phyloP scores from a whole-genome alignment of 225 moss, liverwort and hornwort genomes.

The Ulota crispa region DNA sequence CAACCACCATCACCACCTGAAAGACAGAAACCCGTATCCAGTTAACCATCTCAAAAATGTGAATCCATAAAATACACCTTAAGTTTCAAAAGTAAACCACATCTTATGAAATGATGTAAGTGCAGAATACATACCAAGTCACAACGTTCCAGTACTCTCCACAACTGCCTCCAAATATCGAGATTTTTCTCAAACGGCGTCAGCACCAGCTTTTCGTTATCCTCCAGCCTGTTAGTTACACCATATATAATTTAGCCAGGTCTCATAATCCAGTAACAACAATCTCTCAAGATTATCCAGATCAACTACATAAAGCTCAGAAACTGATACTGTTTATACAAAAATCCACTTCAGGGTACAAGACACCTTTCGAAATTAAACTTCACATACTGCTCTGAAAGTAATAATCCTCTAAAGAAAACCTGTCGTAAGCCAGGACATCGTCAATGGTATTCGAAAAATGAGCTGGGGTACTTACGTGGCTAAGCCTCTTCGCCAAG shows the following conservation, averaged over 20 bases:
- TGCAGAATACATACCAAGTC: slow-evolving; percentile 67
- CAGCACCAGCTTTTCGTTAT: slow-evolving; percentile 81
- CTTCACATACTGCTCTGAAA: neutral
- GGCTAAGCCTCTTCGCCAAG: slow-evolving; percentile 92
- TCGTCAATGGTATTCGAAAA: neutral
- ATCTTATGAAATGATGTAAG: neutral
- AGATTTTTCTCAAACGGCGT: slow-evolving; percentile 99
- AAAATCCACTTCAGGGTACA: neutral
- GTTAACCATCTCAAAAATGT: neutral
- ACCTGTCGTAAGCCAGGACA: neutral
- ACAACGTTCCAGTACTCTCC: slow-evolving; percentile 97
- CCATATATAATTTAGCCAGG: neutral
- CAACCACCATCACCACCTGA: slow-evolving; percentile 91
- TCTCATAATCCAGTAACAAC: neutral
- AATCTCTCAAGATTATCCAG: neutral
- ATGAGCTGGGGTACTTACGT: slow-evolving; percentile 33
- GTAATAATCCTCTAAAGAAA: neutral
- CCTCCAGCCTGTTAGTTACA: slow-evolving; percentile 66
- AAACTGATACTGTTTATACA: neutral
- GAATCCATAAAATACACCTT: neutral
- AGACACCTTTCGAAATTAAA: neutral
- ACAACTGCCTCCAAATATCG: slow-evolving; percentile 97
- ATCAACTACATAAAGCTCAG: neutral
- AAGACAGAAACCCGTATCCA: slow-evolving; percentile 1
- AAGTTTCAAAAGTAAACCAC: neutral